These are phyloP conservation scores for Fusarium sp. DNA, from an alignment of 2,329 filamentous ascomycete species.

Conservation along the genomic window DNA sequence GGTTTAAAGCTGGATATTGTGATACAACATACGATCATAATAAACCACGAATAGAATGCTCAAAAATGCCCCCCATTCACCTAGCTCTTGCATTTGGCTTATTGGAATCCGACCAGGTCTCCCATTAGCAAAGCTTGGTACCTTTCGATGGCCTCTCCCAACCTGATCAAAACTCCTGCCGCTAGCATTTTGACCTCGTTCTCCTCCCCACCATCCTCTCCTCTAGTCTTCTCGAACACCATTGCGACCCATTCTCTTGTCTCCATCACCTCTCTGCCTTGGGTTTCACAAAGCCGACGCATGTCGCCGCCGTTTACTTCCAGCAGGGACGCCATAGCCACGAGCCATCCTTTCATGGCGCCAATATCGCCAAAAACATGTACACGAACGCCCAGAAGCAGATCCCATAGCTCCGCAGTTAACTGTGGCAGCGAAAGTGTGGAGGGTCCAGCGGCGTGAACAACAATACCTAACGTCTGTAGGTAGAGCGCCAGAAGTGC, in stretches of 20 bases:
- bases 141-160: conserved; percentile 83
- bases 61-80: background rate
- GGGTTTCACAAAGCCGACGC: conserved; percentile 75
- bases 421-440: conserved; percentile 80
- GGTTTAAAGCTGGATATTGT: background rate
- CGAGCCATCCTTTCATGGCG: conserved; percentile 78
- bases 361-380: conserved; percentile 68
- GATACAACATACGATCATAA: conserved; percentile 13
- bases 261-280: conserved; percentile 82
- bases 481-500: conserved; percentile 81
- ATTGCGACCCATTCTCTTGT: conserved; percentile 84
- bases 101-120: conserved; percentile 61
- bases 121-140: conserved; percentile 83
- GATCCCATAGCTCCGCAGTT: conserved; percentile 83
- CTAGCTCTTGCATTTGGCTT: background rate
- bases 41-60: conserved; percentile 28
- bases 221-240: conserved; percentile 72
- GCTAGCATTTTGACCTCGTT: conserved; percentile 82
- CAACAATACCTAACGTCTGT: conserved; percentile 83
- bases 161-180: conserved; percentile 78
- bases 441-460: conserved; percentile 84
- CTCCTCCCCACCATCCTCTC: conserved; percentile 70
- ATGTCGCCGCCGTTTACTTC: conserved; percentile 82
- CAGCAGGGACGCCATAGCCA: conserved; percentile 80
- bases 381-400: conserved; percentile 77